Evolutionary conservation across 495 filamentous ascomycete genomes (phyloP), one percentile per base, ranked within the genome.

Genomic region (Parmelia sp.): DNA sequence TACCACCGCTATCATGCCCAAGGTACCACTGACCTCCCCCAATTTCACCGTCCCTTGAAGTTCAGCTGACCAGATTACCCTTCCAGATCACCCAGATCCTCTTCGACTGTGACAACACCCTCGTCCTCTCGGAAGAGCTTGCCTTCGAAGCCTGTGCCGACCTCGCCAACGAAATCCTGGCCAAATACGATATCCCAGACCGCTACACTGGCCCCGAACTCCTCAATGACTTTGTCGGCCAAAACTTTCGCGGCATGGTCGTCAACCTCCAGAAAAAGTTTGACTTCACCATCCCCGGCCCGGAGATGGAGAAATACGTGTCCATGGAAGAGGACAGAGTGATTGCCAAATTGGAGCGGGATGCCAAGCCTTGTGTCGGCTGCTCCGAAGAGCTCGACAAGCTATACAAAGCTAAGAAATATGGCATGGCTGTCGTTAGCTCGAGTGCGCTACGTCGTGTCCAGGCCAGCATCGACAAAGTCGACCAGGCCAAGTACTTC

Each of bases 51-150:
- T 33, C 17, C 33, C 44, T 49, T 44, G 27, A 53, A 36, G 6
- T n/a, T 19, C 36, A 39, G 49, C 36, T 57, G 53, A 33, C 58
- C 63, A 70, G 39, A 29, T 14, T 31, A 23, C 44, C 65, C 42
- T 35, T 66, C 37, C 75, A 91, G 88, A 87, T 88, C 76, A 89
- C 86, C 42, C 82, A 89, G 73, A 79, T 97, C 77, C 90, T 97
- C 76, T 87, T 96, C 78, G 92, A 97, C 79, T 97, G 92, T 80
- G 92, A 97, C 85, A 97, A 97, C 82, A 97, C 92, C 61, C 90
- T 97, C 71, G 90, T 92, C 78, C 86, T 95, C 71, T 95, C 90
- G 65, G 92, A 97, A 79, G 84, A 84, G 68, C 82, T 96, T 71
- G 92, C 92, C 76, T 97, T 96, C 76, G 91, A 94, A 78, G 92